Base-by-base conservation (phyloP, 2,329 filamentous ascomycete species). In the Paramyrothecium sp. region DNA sequence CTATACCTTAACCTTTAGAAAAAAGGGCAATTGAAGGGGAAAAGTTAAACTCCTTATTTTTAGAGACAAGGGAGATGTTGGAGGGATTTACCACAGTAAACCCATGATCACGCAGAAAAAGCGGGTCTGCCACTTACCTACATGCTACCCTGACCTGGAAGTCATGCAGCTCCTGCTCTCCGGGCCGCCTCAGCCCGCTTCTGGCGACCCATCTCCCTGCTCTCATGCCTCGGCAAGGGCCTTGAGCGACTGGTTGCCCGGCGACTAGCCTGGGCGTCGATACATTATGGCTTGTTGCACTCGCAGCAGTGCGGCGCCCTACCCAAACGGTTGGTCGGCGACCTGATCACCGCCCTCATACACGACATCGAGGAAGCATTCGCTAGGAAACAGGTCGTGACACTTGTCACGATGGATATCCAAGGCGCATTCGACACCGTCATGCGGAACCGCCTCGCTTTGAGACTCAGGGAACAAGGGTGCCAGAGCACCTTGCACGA, bases 181-280 rank as follows among this genome's bases (percentile, higher is more conserved):
- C n/a, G n/a, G n/a, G n/a, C n/a, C 13, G 59, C 54, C 7, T 53
- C 44, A 2, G 60, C 60, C 5, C 51, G 57, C n/a, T 61, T 61
- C 19, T 70, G 57, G 59, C 57, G 62, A 13, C 65, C 59, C 3
- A 69, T 69, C 41, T 66, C 64, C 50, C 61, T 70, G 16, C 62
- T 68, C 7, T n/a, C n/a, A n/a, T n/a, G n/a, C n/a, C n/a, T n/a
- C n/a, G n/a, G n/a, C n/a, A n/a, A n/a, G n/a, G n/a, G 67, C 2
- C 60, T 69, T 10, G 64, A 70, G 55, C 57, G 63, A 17, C 52
- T 70, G 4, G 56, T 69, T 12, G 63, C 62, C 48, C 57, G 57
- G 51, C 55, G 61, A 34, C 55, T 68, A 11, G 60, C 60, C 10
- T 66, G 44, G 44, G 61, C 55, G 30, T 54, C 55, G 10, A 62